Evolutionary conservation across 2,329 filamentous ascomycete species (phyloP).

Genomic region (Fusarium lateritium): DNA sequence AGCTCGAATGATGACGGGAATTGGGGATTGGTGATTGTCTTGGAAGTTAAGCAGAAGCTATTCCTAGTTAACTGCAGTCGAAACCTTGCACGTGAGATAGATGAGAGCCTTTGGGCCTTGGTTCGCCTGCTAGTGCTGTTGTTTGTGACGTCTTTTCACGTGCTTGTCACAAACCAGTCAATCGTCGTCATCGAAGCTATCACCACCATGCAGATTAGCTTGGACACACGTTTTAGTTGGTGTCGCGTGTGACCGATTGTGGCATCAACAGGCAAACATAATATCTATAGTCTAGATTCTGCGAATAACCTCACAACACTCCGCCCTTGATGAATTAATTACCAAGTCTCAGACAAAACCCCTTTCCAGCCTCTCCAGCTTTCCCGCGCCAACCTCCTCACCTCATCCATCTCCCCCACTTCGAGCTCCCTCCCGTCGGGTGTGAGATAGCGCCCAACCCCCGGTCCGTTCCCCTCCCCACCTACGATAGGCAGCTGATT

Average conservation of each 20-base stretch:
- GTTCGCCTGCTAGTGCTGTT: background rate
- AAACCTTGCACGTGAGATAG: background rate
- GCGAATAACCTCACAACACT: background rate
- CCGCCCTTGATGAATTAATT: background rate
- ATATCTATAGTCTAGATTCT: background rate
- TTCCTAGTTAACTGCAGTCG: background rate
- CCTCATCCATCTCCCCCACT: conserved; percentile 14
- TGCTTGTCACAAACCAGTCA: conserved; percentile 9
- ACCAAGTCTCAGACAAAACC: conserved; percentile 21
- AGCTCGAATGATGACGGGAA: conserved; percentile 11
- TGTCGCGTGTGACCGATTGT: conserved; percentile 18
- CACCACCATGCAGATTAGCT: conserved; percentile 21
- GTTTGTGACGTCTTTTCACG: conserved; percentile 12
- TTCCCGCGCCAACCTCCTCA: conserved; percentile 21
- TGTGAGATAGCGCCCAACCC: conserved; percentile 22
- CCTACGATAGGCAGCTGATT: conserved; percentile 26
- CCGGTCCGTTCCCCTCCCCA: conserved; percentile 15
- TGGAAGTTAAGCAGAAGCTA: background rate
- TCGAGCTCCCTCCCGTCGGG: conserved; percentile 24
- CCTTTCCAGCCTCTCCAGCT: conserved; percentile 23
- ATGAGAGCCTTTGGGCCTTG: background rate
- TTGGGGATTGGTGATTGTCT: background rate
- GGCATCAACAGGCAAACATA: background rate
- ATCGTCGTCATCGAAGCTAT: conserved; percentile 49
- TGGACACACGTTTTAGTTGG: conserved; percentile 17